Evolutionary conservation across 352 stramenopile species (phyloP).

Genomic region (Globisporangium middletonii): DNA sequence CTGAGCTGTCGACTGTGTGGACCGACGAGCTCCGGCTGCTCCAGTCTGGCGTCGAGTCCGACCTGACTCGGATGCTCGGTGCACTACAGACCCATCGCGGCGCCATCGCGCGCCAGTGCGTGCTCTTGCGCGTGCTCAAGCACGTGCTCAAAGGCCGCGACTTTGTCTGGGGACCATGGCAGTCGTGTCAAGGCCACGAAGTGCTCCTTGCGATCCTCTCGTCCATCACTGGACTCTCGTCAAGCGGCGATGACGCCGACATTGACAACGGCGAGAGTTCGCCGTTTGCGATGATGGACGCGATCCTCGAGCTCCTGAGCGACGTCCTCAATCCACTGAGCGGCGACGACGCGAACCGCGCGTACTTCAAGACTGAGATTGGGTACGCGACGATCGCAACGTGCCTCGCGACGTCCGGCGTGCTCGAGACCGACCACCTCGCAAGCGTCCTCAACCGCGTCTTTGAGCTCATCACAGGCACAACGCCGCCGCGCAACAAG

Average conservation of each 20-base stretch:
- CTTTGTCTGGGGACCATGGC: constrained; percentile 40
- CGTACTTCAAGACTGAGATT: constrained; percentile 36
- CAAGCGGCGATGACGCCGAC: constrained; percentile 11
- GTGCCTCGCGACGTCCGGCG: constrained; percentile 47
- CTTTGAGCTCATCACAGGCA: constrained; percentile 53
- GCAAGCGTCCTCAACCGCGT: constrained; percentile 37
- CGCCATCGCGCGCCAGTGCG: constrained; percentile 22
- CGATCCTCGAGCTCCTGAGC: constrained; percentile 41
- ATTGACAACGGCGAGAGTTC: not conserved
- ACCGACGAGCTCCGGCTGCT: constrained; percentile 21
- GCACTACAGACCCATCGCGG: constrained; percentile 39
- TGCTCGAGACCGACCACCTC: constrained; percentile 31
- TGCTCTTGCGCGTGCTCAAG: constrained; percentile 38
- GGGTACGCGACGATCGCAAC: constrained; percentile 48
- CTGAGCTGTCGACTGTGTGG: not conserved
- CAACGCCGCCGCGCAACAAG: constrained; percentile 26
- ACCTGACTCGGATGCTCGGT: constrained; percentile 49
- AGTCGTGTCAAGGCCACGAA: constrained; percentile 48
- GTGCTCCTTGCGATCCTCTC: constrained; percentile 56
- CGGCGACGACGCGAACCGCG: constrained; percentile 18
- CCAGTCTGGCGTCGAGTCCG: constrained; percentile 42
- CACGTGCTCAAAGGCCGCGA: constrained; percentile 34
- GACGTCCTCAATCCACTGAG: constrained; percentile 33
- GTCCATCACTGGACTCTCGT: constrained; percentile 29
- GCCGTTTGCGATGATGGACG: constrained; percentile 38